phyloP scores from a whole-genome alignment of 768 basidiomycete genomes.

The Rhodotorula toruloides region DNA sequence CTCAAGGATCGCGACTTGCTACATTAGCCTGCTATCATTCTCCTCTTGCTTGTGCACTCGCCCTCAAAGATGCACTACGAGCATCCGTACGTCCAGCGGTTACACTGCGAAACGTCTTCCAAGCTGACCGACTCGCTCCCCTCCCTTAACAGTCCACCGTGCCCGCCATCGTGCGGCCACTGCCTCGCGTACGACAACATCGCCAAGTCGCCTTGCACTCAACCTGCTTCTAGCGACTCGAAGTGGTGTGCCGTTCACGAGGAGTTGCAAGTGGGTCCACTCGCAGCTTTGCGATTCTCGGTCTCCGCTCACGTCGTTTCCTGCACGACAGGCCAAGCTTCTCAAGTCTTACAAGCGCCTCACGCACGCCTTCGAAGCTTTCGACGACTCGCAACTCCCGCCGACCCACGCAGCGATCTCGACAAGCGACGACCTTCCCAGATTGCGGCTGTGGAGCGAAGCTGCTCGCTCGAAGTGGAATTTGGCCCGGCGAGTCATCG shows the following conservation, averaged over 20 bases:
- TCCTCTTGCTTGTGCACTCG: too few species aligned
- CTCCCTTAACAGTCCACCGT: slow-evolving; percentile 6
- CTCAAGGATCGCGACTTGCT: too few species aligned
- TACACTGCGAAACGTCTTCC: too few species aligned
- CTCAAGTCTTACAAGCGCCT: slow-evolving; percentile 39
- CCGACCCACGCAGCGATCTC: not conserved
- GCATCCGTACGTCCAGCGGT: slow-evolving; percentile 26
- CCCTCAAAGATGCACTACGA: slow-evolving; percentile 22
- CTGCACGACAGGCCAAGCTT: slow-evolving; percentile 20
- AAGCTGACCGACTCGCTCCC: too few species aligned
- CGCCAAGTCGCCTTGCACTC: slow-evolving; percentile 11
- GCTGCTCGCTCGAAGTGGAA: slow-evolving; percentile 20
- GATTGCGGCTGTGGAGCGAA: slow-evolving; percentile 19
- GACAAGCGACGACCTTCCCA: not conserved
- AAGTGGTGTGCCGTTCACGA: slow-evolving; percentile 37
- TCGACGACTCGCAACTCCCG: slow-evolving; percentile 16
- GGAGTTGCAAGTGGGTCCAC: slow-evolving; percentile 28
- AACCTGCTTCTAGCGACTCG: not conserved
- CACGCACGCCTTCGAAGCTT: slow-evolving; percentile 24
- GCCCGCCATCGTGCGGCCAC: slow-evolving; percentile 29
- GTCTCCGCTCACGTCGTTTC: not conserved
- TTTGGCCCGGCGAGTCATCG: slow-evolving; percentile 21
- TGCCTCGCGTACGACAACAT: slow-evolving; percentile 35
- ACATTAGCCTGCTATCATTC: too few species aligned
- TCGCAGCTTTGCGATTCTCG: too few species aligned